Conservation (phyloP, 345 rosid genomes). For the Eutrema japonicum region DNA sequence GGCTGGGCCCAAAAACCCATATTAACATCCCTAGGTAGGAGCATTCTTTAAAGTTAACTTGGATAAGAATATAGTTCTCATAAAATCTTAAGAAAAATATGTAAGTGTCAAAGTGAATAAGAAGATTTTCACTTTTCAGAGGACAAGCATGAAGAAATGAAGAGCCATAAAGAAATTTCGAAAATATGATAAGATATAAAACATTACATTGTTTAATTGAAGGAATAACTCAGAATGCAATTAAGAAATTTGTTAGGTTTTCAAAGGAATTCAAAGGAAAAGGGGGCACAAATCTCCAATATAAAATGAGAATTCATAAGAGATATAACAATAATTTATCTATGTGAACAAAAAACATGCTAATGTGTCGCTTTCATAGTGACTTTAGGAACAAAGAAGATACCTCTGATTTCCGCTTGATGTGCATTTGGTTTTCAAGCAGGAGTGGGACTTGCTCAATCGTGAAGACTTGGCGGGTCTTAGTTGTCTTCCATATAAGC, state of each 20-base stretch:
- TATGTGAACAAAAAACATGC: neutral
- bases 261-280: neutral
- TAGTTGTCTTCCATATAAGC: too few relatives aligned
- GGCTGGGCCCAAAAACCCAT: too few relatives aligned
- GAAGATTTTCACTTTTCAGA: neutral
- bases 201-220: neutral
- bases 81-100: neutral
- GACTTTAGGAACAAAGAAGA: neutral
- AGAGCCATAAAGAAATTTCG: neutral
- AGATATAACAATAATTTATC: neutral
- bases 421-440: too few relatives aligned
- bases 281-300: neutral
- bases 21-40: too few relatives aligned
- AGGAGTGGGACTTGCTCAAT: too few relatives aligned
- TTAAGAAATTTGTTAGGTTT: neutral
- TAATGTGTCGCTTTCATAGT: neutral
- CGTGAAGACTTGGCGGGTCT: too few relatives aligned
- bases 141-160: neutral
- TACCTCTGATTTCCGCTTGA: too few relatives aligned
- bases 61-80: neutral
- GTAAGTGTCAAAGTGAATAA: neutral
- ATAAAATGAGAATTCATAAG: neutral
- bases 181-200: neutral
- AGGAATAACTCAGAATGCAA: neutral
- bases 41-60: too few relatives aligned